Base-by-base conservation (phyloP, 768 basidiomycete genomes). In the Royoungia palumana region DNA sequence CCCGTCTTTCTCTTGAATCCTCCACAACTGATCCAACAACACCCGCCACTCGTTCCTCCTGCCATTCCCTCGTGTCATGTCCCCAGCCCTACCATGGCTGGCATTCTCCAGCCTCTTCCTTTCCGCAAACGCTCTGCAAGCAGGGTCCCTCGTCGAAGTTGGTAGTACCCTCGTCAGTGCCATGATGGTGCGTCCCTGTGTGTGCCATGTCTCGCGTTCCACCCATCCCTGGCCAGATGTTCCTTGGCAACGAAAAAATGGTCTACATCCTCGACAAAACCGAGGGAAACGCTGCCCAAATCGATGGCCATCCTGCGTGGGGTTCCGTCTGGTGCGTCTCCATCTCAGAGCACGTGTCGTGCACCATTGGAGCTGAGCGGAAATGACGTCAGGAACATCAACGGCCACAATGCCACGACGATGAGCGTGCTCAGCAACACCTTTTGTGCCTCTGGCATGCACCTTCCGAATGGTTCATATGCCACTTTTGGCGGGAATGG, bases 251-350 rank as follows among this genome's bases (percentile, higher is more conserved):
- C 58, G 72, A 79, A 25, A 74, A 89, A 57, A 87, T 83, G 66
- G 86, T 94, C 27, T 94, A 93, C 70, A 86, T 94, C 16, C 73
- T 94, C 34, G 92, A 95, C 77, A 95, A 95, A 70, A 81, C 84
- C 6, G 86, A 92, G 61, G 81, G 80, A 20, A 92, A 93, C 65
- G 73, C 75, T 2, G 77, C 77, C 4, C 74, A 76, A 54, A 72
- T 89, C 47, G 74, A 77, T 51, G 81, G 81, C 1, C 88, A 89
- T 65, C 80, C 89, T 11, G 85, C 85, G 2, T 87, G 84, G 80
- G 88, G 79, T 7, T 66, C 85, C 0, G 81, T 81, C 10, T 89
- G 82, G 83, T 82, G 21, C 27, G 53, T 34, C 10, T 14, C 6
- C 22, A 14, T 17, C 27, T 41, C 14, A 13, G 14, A 30, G 7